Evolutionary conservation across 306 rosid species (phyloP).

Genomic region (Oxytropis ochrocephala): DNA sequence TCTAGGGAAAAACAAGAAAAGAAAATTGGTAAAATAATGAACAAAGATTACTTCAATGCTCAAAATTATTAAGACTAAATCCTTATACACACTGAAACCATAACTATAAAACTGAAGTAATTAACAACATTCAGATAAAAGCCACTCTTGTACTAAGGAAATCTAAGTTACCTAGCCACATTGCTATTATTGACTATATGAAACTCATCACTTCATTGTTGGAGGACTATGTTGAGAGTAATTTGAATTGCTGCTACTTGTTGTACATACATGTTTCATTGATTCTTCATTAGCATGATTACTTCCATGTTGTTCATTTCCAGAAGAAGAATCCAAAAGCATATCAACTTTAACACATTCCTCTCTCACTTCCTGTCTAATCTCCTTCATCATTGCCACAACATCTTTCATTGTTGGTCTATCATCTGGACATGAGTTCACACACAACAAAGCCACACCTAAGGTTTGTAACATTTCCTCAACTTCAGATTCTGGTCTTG

Average conservation of each 20-base stretch:
- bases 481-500: constrained; percentile 51
- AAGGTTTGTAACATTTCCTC: constrained; percentile 70
- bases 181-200: background rate
- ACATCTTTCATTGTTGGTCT: constrained; percentile 88
- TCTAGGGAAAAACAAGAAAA: background rate
- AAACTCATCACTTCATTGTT: constrained; percentile 24
- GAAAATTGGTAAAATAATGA: background rate
- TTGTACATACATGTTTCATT: constrained; percentile 17
- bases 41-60: constrained; percentile 15
- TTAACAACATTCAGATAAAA: background rate
- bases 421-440: constrained; percentile 58
- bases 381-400: constrained; percentile 73
- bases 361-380: constrained; percentile 50
- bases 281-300: constrained; percentile 15
- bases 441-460: constrained; percentile 84
- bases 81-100: constrained; percentile 32
- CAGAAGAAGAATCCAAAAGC: constrained; percentile 33
- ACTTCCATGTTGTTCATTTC: constrained; percentile 32
- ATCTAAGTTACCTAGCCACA: constrained; percentile 2
- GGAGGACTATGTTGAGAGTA: constrained; percentile 33
- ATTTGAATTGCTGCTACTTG: constrained; percentile 31
- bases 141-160: constrained; percentile 24
- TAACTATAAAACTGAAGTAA: constrained; percentile 16
- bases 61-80: constrained; percentile 18
- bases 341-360: constrained; percentile 48